A percentile compares a stretch with the other conserved stretches of the same genome.
phyloP scores from a whole-genome alignment of 306 rosid species.

The Cicer arietinum region DNA sequence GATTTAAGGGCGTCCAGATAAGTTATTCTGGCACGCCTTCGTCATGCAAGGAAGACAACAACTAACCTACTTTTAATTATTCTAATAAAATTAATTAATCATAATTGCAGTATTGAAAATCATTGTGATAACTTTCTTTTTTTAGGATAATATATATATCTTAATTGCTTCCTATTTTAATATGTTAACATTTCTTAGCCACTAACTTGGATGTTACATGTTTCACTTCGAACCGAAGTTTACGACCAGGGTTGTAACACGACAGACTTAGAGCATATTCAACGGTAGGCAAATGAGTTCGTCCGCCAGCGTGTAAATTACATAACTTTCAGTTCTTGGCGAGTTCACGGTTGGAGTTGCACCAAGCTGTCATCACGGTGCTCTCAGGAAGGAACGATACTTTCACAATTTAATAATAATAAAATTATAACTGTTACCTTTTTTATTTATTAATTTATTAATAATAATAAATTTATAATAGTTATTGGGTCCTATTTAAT shows the following conservation, averaged over 20 bases:
- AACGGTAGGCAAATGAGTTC: no score
- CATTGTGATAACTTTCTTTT: neutral
- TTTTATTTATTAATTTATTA: no score
- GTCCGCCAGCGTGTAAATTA: no score
- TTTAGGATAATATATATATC: conserved; percentile 50
- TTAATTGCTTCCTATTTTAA: conserved; percentile 33
- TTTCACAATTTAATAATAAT: no score
- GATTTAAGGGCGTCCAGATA: conserved; percentile 57
- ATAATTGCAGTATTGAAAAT: conserved; percentile 3
- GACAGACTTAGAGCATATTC: neutral
- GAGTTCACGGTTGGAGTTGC: no score
- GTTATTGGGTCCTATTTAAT: no score
- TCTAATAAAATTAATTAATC: conserved; percentile 1
- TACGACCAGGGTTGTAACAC: neutral
- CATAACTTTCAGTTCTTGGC: no score
- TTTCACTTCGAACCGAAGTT: conserved; percentile 14
- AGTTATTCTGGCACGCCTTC: conserved; percentile 57
- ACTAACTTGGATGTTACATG: conserved; percentile 32
- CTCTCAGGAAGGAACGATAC: no score
- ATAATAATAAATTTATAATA: no score
- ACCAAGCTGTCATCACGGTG: no score
- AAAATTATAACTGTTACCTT: no score
- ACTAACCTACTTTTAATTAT: conserved; percentile 13
- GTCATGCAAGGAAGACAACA: conserved; percentile 54
- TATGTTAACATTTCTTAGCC: conserved; percentile 38